phyloP scores from a whole-genome alignment of 306 rosid species.

The Pyrus communis region DNA sequence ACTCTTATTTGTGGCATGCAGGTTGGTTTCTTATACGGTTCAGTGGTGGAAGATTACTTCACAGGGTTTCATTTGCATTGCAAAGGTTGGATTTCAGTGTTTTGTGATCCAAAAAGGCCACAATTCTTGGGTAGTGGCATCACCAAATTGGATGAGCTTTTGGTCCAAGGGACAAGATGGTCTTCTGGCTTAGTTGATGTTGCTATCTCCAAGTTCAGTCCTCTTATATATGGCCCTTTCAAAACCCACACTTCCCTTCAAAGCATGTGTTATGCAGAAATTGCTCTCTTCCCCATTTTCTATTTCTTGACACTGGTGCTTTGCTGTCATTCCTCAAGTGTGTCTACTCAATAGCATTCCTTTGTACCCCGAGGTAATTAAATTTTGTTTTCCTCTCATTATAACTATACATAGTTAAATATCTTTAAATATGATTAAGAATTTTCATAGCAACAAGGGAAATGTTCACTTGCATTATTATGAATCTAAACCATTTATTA shows the following conservation, averaged over 20 bases:
- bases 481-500: background rate
- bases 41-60: conserved; percentile 49
- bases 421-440: too few relatives aligned
- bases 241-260: conserved; percentile 33
- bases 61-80: conserved; percentile 55
- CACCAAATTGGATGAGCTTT: conserved; percentile 44
- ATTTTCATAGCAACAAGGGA: background rate
- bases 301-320: conserved; percentile 46
- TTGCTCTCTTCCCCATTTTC: conserved; percentile 33
- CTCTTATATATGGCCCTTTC: conserved; percentile 37
- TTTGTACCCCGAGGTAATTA: conserved; percentile 58
- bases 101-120: conserved; percentile 42
- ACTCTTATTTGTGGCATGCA: conserved; percentile 7
- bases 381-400: background rate
- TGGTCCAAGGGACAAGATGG: conserved; percentile 66
- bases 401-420: background rate
- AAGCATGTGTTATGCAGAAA: conserved; percentile 38
- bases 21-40: conserved; percentile 56
- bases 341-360: conserved; percentile 47
- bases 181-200: conserved; percentile 48
- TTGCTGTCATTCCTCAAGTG: conserved; percentile 54
- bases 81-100: conserved; percentile 67
- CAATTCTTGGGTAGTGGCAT: conserved; percentile 57
- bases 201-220: conserved; percentile 47
- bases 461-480: background rate